Base-by-base conservation (phyloP, 441 rosid genomes). In the Populus trichocarpa region DNA sequence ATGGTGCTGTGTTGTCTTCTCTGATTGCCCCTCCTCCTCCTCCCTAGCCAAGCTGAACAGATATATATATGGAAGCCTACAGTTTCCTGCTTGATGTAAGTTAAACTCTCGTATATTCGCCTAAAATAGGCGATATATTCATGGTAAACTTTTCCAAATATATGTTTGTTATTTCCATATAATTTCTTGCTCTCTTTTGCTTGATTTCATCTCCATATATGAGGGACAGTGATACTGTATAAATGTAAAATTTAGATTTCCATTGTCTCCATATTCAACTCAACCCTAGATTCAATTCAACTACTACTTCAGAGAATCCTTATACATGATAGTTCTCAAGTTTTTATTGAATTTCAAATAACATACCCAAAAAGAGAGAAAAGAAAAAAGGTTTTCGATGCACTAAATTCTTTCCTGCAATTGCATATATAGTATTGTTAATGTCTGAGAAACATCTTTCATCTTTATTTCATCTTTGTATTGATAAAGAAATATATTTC, bases 41-140 rank as follows among this genome's bases (percentile, higher is more conserved):
- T 67, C 26, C 80, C 70, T 73, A 8, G n/a, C 71, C 25, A 22
- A 16, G 50, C 73, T 38, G 32, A 33, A 32, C 71, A 70, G 53
- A 46, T 67, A 68, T 79, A 68, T 79, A 40, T 2, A 40, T 40
- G 81, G 75, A 42, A 72, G 66, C 67, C 67, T 22, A 63, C 67
- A 63, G 25, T 8, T 63, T 22, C 25, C 78, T 76, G 30, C 71
- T 65, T 82, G 42, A 63, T 72, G 89, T 83, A 84, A 87, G 88
- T 86, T 69, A 22, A 67, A 57, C 16, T 35, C 72, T 23, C 12
- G 2, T 32, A 36, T 22, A 20, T 22, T 63, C n/a, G n/a, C 67
- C 53, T 13, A 46, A 46, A 13, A 1, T 1, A 13, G 53, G 53
- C 46, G 46, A 40, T 40, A 40, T 40, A 10, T 40, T 9, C 46